Base-by-base conservation (phyloP, 2,329 filamentous ascomycete species). In the Aspergillus ustus region DNA sequence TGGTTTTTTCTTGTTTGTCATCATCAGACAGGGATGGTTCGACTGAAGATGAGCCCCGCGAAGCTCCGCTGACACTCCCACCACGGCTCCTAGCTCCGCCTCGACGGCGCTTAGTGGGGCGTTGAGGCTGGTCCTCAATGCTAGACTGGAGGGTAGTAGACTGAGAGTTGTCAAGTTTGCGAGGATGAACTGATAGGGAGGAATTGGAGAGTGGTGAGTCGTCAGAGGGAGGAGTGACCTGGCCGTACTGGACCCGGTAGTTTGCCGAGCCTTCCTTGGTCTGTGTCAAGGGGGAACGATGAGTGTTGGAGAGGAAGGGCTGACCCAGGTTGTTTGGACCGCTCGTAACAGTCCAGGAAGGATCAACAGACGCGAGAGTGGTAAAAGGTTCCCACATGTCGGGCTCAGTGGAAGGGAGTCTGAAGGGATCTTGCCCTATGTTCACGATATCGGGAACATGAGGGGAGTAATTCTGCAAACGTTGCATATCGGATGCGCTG, bases 1-100 rank as follows among this genome's bases (percentile, higher is more conserved):
- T 80, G 69, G 84, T 84, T 52, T 80, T 81, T 57, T 81, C 79
- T 8, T 81, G 80, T 65, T 82, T 82, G 9, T 45, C 46, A 8
- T 66, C 40, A 29, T 40, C 49, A 17, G 49, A 50, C 6, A 25
- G 22, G 8, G 31, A 22, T 22, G 46, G 55, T n/a, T 57, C 55
- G 13, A 20, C 34, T 17, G 55, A 57, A 15, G 37, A 34, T 6
- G 48, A 50, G 11, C 48, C 22, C 29, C 25, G 48, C 19, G 55
- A 57, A 20, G 46, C 46, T 3, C 46, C 31, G 22, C 46, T 45
- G 25, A 31, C 48, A 45, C 45, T 50, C 17, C 19, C 51, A 2
- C 48, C 15, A 17, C 40, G 34, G 22, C 56, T 31, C 17, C 31
- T 22, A 15, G 7, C 4, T 53, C 29, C 20, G 19, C 43, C 15